These are phyloP conservation scores for Dactylis glomerata DNA, from an alignment of 176 grass and related monocot genomes.

Conservation along the genomic window DNA sequence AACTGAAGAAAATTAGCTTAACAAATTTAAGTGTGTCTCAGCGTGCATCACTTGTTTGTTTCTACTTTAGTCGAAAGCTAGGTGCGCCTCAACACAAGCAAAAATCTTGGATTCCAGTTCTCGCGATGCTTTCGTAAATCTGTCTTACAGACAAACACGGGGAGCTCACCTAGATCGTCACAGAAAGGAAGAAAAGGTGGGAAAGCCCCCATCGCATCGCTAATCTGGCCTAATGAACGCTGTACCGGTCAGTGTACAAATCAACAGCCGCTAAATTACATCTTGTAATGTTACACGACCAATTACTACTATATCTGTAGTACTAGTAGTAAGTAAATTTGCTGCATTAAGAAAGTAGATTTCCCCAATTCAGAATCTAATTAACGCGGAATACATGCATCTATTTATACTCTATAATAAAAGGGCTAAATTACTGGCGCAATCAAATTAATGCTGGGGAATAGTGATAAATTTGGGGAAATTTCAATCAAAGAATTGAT, in stretches of 20 bases:
- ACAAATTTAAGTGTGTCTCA: constrained; percentile 24
- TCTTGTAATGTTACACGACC: not conserved
- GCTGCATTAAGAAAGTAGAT: not conserved
- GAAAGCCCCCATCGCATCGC: not conserved
- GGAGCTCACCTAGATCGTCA: constrained; percentile 21
- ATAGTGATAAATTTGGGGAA: not conserved
- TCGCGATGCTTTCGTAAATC: not conserved
- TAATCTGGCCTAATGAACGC: constrained; percentile 28
- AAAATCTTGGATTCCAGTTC: not conserved
- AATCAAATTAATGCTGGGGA: not conserved
- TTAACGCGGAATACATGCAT: not conserved
- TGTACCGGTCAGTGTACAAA: not conserved
- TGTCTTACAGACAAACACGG: not conserved
- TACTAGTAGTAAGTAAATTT: not conserved
- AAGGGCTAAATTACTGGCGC: not conserved
- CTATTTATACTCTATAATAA: not conserved
- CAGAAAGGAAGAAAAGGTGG: constrained; percentile 37
- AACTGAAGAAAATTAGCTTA: not conserved
- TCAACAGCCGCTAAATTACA: not conserved
- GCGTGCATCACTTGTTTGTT: constrained; percentile 32
- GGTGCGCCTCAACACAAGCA: constrained; percentile 2
- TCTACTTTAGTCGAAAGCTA: constrained; percentile 36
- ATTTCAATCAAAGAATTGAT: not conserved
- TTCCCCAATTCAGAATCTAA: not conserved
- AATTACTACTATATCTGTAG: not conserved